Base-by-base conservation (phyloP, 2,329 filamentous ascomycete genomes). In the Capronia epimyces region DNA sequence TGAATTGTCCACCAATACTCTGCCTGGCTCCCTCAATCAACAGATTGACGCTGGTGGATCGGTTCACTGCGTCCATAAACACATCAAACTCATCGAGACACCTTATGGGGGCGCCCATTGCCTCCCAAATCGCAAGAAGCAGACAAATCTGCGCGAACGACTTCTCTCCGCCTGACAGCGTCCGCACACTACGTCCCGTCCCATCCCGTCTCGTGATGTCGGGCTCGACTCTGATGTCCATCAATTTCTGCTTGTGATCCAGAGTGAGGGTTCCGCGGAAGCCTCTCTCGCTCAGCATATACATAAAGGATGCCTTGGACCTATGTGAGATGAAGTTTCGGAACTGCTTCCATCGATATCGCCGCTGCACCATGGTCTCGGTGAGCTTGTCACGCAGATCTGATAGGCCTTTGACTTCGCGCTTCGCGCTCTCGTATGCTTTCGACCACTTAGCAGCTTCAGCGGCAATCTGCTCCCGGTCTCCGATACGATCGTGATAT, bases 1-100 rank as follows among this genome's bases (percentile, higher is more conserved):
- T 90, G 64, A 94, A 98, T 66, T 98, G 93, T 55, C 89, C 81
- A 21, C 89, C 89, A n/a, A 93, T 84, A 1, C 88, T 87, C 24
- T 86, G 81, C 62, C 93, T 81, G 31, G 93, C 93, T 15, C 89
- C 87, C 52, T 82, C 79, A 61, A 96, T 89, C 84, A 98, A 86
- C 85, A 98, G 89, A 57, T 87, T 86, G 62, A 95, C 95, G 65
- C 88, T 94, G 61, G 94, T 87, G 49, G 87, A 88, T 54, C 93
- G 83, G 69, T 98, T 98, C 52, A 97, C 88, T 60, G 86, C 89
- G 69, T 98, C 93, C 93, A 98, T 98, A 75, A 96, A 98, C 25
- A 98, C 93, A 66, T 98, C 93, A 65, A 97, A 98, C 69, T 98
- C 93, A 69, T 98, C 93, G 47, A 98, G 76, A 64, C 93, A 98